Conservation (phyloP, 179 eudicot species). For the Actinidia arguta region DNA sequence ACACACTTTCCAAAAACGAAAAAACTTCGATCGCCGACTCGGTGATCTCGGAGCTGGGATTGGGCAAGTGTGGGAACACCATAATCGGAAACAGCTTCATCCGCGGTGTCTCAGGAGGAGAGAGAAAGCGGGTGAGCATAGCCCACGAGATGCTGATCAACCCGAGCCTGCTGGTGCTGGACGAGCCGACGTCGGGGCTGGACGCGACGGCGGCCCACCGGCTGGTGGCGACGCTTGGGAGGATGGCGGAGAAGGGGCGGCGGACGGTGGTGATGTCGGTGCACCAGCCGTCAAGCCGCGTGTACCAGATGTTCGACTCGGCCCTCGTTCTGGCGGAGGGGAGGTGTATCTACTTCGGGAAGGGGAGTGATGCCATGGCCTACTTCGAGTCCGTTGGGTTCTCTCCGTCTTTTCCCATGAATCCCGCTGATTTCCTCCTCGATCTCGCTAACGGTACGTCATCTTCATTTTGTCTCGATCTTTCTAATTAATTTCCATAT, state of each 20-base stretch:
- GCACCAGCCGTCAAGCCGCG: conserved; percentile 93
- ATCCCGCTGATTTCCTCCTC: conserved; percentile 96
- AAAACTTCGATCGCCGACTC: conserved; percentile 54
- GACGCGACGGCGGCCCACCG: conserved; percentile 85
- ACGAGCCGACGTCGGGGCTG: conserved; percentile 93
- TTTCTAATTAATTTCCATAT: too few species aligned
- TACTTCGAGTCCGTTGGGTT: conserved; percentile 73
- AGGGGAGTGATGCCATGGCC: conserved; percentile 64
- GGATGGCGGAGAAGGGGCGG: conserved; percentile 63
- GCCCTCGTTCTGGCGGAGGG: conserved; percentile 83
- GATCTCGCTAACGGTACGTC: conserved; percentile 97
- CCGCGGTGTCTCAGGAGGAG: conserved; percentile 90
- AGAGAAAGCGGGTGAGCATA: conserved; percentile 82
- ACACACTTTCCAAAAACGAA: conserved; percentile 38
- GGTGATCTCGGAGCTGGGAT: conserved; percentile 66
- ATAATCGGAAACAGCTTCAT: conserved; percentile 76
- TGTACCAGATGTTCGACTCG: conserved; percentile 66
- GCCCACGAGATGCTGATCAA: conserved; percentile 89
- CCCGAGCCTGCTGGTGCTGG: conserved; percentile 80
- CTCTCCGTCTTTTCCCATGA: conserved; percentile 80
- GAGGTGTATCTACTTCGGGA: conserved; percentile 71
- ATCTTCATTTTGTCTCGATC: not conserved
- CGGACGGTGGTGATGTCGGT: conserved; percentile 79
- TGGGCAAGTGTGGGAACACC: conserved; percentile 73
- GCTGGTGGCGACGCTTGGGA: conserved; percentile 49